phyloP scores from a whole-genome alignment of 805 yeast genomes.

The Debaryomyces maramus region DNA sequence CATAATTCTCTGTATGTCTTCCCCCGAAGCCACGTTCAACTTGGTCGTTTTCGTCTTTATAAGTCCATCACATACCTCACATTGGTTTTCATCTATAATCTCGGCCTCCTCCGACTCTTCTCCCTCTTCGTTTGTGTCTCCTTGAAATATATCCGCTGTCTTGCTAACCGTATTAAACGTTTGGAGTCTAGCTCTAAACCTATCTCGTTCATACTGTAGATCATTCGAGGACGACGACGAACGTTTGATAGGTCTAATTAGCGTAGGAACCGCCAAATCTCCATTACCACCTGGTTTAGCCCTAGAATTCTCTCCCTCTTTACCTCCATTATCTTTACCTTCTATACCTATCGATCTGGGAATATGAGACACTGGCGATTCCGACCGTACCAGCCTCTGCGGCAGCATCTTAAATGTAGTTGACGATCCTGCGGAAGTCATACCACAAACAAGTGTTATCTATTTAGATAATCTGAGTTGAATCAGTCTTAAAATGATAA shows the following conservation, averaged over 20 bases:
- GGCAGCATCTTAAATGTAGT: background rate
- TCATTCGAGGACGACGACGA: conserved; percentile 43
- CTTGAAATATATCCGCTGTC: background rate
- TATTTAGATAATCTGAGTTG: conserved; percentile 1
- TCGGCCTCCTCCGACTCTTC: conserved; percentile 3
- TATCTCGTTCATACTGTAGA: conserved; percentile 37
- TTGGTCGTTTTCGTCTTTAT: conserved; percentile 40
- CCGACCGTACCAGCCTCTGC: background rate
- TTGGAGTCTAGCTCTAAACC: conserved; percentile 40
- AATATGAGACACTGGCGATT: background rate
- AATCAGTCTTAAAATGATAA: background rate
- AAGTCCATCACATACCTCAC: conserved; percentile 36
- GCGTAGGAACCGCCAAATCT: background rate
- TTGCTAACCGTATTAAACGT: conserved; percentile 24
- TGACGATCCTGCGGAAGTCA: background rate
- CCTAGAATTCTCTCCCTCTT: background rate
- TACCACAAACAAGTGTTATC: background rate
- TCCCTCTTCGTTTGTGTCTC: background rate
- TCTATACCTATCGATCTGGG: background rate
- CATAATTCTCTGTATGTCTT: background rate
- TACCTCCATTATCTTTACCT: background rate
- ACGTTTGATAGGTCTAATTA: conserved; percentile 27
- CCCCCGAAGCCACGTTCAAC: conserved; percentile 21
- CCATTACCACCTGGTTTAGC: background rate
- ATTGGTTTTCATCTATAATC: conserved; percentile 9